phyloP scores from a whole-genome alignment of 768 basidiomycete species.

The Boletus tomentosulus region DNA sequence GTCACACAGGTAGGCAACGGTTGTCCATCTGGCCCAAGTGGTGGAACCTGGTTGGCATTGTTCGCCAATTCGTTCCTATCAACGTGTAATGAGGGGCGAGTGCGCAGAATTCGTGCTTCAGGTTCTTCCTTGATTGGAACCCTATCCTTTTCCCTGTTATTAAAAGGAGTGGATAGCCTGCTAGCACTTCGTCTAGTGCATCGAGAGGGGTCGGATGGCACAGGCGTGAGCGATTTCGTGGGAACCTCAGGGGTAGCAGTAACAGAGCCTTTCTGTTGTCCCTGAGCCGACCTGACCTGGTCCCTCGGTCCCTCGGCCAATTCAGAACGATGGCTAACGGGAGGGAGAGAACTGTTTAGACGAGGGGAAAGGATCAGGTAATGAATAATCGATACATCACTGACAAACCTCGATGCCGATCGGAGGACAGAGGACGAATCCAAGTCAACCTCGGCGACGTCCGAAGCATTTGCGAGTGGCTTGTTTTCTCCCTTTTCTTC shows the following conservation, averaged over 20 bases:
- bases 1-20: conserved; percentile 68
- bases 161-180: conserved; percentile 28
- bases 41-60: conserved; percentile 41
- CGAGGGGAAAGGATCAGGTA: conserved; percentile 7
- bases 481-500: conserved; percentile 46
- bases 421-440: conserved; percentile 35
- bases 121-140: conserved; percentile 43
- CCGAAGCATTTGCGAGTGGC: conserved; percentile 44
- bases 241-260: conserved; percentile 45
- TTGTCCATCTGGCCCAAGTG: conserved; percentile 60
- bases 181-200: conserved; percentile 29
- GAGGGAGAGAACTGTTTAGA: conserved; percentile 22
- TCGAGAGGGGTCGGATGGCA: conserved; percentile 28
- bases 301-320: conserved; percentile 21
- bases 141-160: conserved; percentile 38
- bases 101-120: conserved; percentile 49
- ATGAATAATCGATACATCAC: conserved; percentile 1
- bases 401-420: conserved; percentile 25
- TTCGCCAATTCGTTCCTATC: conserved; percentile 35
- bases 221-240: conserved; percentile 38
- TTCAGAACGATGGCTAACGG: conserved; percentile 29
- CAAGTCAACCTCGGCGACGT: conserved; percentile 49
- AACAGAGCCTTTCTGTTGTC: conserved; percentile 46
- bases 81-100: conserved; percentile 39
- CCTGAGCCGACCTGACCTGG: conserved; percentile 53